Percentiles rank a stretch among this genome's conserved stretches.
Evolutionary conservation across 2,329 filamentous ascomycete genomes (phyloP).

Genomic region (Colletotrichum theobromicola): DNA sequence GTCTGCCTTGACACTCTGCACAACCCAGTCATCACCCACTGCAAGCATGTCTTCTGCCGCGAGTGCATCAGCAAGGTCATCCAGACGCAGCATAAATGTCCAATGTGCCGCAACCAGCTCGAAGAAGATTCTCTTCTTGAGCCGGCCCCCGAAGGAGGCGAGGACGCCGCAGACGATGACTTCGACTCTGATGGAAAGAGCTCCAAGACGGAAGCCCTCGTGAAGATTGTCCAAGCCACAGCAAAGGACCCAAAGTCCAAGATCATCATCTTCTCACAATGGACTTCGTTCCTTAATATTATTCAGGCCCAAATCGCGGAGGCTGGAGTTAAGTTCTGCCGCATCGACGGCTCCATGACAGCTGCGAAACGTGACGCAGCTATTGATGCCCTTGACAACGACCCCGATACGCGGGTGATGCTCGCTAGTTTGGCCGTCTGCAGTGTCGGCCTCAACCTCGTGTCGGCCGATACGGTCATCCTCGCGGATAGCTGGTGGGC

Average conservation of each 20-base stretch:
- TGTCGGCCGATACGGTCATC: constrained; percentile 85
- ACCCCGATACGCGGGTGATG: constrained; percentile 74
- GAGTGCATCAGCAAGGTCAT: constrained; percentile 78
- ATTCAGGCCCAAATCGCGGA: constrained; percentile 71
- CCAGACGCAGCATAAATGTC: constrained; percentile 78
- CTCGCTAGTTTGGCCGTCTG: constrained; percentile 84
- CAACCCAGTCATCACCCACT: constrained; percentile 81
- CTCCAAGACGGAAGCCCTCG: constrained; percentile 81
- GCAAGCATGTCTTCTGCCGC: constrained; percentile 80
- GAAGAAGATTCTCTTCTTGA: constrained; percentile 65
- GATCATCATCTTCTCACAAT: constrained; percentile 77
- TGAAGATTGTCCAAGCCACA: constrained; percentile 76
- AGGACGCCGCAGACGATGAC: constrained; percentile 48
- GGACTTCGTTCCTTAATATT: constrained; percentile 76
- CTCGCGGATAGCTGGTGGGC: constrained; percentile 89
- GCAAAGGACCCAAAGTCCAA: constrained; percentile 69
- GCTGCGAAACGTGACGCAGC: constrained; percentile 73
- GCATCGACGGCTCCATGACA: constrained; percentile 83
- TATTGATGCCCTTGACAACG: constrained; percentile 69
- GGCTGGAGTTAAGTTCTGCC: constrained; percentile 66
- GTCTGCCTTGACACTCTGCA: constrained; percentile 79
- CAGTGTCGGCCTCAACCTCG: constrained; percentile 85
- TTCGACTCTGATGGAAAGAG: constrained; percentile 71
- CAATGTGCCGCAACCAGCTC: constrained; percentile 79
- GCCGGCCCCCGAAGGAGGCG: constrained; percentile 61